A percentile compares a stretch with the other conserved stretches of the same genome.
phyloP scores from a whole-genome alignment of 768 basidiomycete species.

The Pleurotus citrinopileatus region DNA sequence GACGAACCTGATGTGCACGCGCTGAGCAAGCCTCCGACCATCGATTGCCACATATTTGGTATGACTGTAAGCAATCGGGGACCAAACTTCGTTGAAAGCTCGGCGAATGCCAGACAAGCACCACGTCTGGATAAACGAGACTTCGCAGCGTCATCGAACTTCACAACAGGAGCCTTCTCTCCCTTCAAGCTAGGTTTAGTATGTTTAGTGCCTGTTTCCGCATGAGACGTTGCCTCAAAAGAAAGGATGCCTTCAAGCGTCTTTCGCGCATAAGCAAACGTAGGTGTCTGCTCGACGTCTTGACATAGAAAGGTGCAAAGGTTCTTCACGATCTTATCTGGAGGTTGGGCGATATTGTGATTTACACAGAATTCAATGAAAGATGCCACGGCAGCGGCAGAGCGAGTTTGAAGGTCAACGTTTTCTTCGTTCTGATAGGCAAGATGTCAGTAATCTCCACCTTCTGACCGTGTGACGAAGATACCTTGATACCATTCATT shows the following conservation, averaged over 20 bases:
- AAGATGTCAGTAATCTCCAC: constrained; percentile 9
- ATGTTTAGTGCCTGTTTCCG: constrained; percentile 21
- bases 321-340: constrained; percentile 96
- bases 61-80: constrained; percentile 66
- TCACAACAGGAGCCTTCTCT: constrained; percentile 31
- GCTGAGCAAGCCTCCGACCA: constrained; percentile 73
- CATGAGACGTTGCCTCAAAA: constrained; percentile 45
- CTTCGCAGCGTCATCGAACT: constrained; percentile 55
- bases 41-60: constrained; percentile 95
- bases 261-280: constrained; percentile 71
- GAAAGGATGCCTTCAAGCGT: constrained; percentile 74
- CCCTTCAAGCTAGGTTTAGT: constrained; percentile 34
- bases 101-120: constrained; percentile 76
- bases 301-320: constrained; percentile 95
- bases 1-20: constrained; percentile 64
- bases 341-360: constrained; percentile 75
- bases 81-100: constrained; percentile 78
- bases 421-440: constrained; percentile 80
- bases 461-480: constrained; percentile 15
- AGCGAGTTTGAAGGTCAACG: constrained; percentile 80
- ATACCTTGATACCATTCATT: constrained; percentile 96
- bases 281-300: constrained; percentile 85
- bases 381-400: constrained; percentile 80
- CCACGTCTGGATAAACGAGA: constrained; percentile 80
- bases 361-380: constrained; percentile 84